Conservation (phyloP, 257 asterid species). For the Forsythia suspensa region DNA sequence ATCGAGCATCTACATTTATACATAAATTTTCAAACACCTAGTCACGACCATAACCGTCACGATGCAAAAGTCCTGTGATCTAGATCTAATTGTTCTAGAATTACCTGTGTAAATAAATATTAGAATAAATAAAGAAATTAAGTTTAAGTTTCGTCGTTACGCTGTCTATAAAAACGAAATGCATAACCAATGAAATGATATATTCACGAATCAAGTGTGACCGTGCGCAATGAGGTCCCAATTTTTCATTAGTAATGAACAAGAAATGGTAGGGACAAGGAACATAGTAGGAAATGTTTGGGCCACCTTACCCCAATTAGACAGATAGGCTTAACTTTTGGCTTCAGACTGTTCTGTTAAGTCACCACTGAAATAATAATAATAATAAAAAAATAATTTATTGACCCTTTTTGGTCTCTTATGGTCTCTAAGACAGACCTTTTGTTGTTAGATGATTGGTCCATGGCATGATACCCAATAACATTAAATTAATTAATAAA, state of each 20-base stretch:
- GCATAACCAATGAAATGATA: not conserved
- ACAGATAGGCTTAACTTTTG: conserved; percentile 29
- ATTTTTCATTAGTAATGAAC: conserved; percentile 24
- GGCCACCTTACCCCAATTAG: conserved; percentile 29
- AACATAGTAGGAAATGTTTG: conserved; percentile 18
- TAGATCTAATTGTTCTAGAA: not conserved
- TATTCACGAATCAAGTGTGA: conserved; percentile 24
- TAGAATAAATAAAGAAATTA: not conserved
- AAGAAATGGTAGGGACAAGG: conserved; percentile 40
- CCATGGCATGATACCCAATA: not conserved
- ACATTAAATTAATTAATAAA: no score
- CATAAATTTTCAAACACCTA: no score
- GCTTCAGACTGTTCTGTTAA: conserved; percentile 28
- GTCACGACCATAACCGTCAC: not conserved
- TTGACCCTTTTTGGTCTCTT: conserved; percentile 41
- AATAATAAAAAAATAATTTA: no score
- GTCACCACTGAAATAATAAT: conserved; percentile 21
- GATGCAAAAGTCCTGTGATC: not conserved
- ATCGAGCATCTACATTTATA: no score
- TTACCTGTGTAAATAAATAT: not conserved
- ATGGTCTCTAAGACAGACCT: conserved; percentile 25
- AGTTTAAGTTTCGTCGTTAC: not conserved
- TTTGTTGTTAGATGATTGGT: conserved; percentile 4
- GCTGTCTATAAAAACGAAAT: not conserved
- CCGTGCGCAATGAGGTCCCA: conserved; percentile 47